A percentile compares a stretch with the other conserved stretches of the same genome.
Conservation (phyloP, 176 grass and related monocot species). For the Zea mays region Zm-B73-REFERENCE-NAM-5.0 NC_050096.1:212021001-212021500, state of each 20-base stretch:
- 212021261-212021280: background rate
- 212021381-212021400: slow-evolving; percentile 86
- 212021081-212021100: slow-evolving; percentile 82
- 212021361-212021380: slow-evolving; percentile 81
- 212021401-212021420: slow-evolving; percentile 76
- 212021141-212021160: slow-evolving; percentile 16
- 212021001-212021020: slow-evolving; percentile 91
- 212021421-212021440: slow-evolving; percentile 71
- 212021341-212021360: slow-evolving; percentile 34
- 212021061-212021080: slow-evolving; percentile 89
- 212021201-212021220: background rate
- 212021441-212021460: slow-evolving; percentile 79
- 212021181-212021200: slow-evolving; percentile 33
- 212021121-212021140: slow-evolving; percentile 59
- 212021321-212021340: slow-evolving; percentile 37
- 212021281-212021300: background rate
- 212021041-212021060: slow-evolving; percentile 86
- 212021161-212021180: slow-evolving; percentile 45
- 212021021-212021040: slow-evolving; percentile 87
- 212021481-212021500: slow-evolving; percentile 90
- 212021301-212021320: background rate
- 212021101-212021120: slow-evolving; percentile 54
- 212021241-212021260: background rate
- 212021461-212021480: slow-evolving; percentile 95
- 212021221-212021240: background rate